These are phyloP conservation scores for Pichiaceae sp. DNA, from an alignment of 1,139 yeast genomes.

Conservation along the genomic window DNA sequence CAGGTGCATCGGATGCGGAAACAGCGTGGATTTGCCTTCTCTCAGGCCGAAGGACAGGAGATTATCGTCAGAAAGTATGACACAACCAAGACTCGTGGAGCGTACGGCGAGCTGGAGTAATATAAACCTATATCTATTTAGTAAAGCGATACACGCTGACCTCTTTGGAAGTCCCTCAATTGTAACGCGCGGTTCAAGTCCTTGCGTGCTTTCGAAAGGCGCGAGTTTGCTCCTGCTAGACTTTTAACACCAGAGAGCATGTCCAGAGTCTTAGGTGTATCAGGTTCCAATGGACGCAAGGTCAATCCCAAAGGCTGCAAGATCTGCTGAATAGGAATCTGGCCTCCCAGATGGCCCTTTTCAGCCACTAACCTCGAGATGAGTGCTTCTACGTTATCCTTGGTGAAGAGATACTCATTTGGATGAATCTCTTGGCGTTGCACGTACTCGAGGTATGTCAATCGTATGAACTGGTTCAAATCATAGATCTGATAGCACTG, in stretches of 20 bases:
- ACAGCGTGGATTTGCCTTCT: constrained; percentile 97
- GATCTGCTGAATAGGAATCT: too few relatives aligned
- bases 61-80: constrained; percentile 89
- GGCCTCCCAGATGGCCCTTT: not conserved
- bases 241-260: too few relatives aligned
- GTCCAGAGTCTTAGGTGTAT: too few relatives aligned
- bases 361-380: not conserved
- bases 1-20: constrained; percentile 97
- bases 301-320: too few relatives aligned
- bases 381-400: not conserved
- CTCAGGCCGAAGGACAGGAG: constrained; percentile 93
- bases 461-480: constrained; percentile 6
- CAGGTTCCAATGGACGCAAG: too few relatives aligned
- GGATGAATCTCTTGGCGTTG: not conserved
- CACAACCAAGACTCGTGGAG: constrained; percentile 65
- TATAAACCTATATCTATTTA: not conserved
- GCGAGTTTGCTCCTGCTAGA: not conserved
- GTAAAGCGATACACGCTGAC: not conserved
- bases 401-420: constrained; percentile 2
- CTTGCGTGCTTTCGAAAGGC: not conserved
- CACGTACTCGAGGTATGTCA: constrained; percentile 6
- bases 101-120: constrained; percentile 34
- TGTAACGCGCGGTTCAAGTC: not conserved
- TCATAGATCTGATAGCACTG: constrained; percentile 11
- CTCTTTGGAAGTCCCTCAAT: not conserved